Evolutionary conservation across 2,329 filamentous ascomycete species (phyloP), one percentile per base, ranked within the genome.

Genomic region (Nemania serpens): DNA sequence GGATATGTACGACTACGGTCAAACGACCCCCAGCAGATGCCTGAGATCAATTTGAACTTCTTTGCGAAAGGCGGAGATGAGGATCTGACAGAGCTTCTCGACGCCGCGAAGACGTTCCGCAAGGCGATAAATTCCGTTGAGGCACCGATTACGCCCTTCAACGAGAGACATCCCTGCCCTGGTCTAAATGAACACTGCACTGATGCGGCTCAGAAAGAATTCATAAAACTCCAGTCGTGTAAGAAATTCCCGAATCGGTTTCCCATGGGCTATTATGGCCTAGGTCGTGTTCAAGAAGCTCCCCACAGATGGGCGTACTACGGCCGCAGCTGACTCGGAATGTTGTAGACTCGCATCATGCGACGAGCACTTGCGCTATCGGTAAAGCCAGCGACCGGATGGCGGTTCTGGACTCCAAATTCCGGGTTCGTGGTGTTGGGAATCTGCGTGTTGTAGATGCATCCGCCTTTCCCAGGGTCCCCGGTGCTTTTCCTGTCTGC

Each of bases 1-100:
- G 88, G 89, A n/a, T 71, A 85, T 0, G 87, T 91, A 13, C 82
- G 76, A 2, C 78, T 91, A 1, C 78, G 77, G 17, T 88, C 86
- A 0, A 76, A 80, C 0, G 81, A 90, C 68, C 87, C 88, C 0
- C 81, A 82, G 1, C 87, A 89, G 48, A 81, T 82, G 29, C 88
- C 88, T 0, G 74, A 82, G 41, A 88, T 88, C 69, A 80, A 82
- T 70, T 85, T 88, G 75, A 83, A 84, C 64, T 84, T 82, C 70
- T 87, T 80, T 76, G 77, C 76, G 10, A 71, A 81, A 37, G 80
- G 82, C 1, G 78, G 79, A 6, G 79, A 79, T 17, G 75, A 81
- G 53, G 69, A 71, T 41, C 51, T 65, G 66, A 78, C 55, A 64
- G 77, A 56, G 80, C 84, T 61, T 78, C 80, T 22, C 45, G 83